These are phyloP conservation scores for Trichoderma sp. DNA, from an alignment of 2,329 filamentous ascomycete species.

Conservation along the genomic window DNA sequence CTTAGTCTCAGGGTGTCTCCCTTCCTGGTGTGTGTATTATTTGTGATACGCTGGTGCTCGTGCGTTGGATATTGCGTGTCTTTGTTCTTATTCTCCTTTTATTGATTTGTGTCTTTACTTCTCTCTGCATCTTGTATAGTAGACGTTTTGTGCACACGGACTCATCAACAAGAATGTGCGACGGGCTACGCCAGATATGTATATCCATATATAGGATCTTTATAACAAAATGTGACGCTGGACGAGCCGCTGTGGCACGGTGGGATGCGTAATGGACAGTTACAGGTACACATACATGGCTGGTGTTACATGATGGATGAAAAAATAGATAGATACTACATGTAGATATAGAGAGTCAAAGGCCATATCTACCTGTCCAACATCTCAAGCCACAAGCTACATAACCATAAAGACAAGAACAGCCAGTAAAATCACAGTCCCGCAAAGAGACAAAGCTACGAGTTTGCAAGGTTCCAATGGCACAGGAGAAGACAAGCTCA, in stretches of 20 bases:
- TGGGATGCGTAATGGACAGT: background rate
- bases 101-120: background rate
- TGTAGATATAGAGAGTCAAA: background rate
- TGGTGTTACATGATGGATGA: background rate
- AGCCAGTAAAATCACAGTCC: background rate
- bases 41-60: conserved; percentile 4
- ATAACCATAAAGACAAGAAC: background rate
- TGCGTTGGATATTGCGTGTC: background rate
- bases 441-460: background rate
- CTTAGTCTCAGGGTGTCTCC: conserved; percentile 21
- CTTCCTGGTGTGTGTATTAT: background rate
- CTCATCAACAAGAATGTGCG: conserved; percentile 17
- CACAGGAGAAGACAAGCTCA: background rate
- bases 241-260: background rate
- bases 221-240: background rate
- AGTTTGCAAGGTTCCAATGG: background rate
- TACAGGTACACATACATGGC: background rate
- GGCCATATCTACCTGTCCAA: background rate
- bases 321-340: no score
- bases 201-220: background rate
- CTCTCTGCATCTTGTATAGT: background rate
- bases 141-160: background rate
- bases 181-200: background rate
- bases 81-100: background rate
- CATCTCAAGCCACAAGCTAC: background rate